Evolutionary conservation across 2,329 filamentous ascomycete genomes (phyloP).

Genomic region (Orbilia blumenaviensis): DNA sequence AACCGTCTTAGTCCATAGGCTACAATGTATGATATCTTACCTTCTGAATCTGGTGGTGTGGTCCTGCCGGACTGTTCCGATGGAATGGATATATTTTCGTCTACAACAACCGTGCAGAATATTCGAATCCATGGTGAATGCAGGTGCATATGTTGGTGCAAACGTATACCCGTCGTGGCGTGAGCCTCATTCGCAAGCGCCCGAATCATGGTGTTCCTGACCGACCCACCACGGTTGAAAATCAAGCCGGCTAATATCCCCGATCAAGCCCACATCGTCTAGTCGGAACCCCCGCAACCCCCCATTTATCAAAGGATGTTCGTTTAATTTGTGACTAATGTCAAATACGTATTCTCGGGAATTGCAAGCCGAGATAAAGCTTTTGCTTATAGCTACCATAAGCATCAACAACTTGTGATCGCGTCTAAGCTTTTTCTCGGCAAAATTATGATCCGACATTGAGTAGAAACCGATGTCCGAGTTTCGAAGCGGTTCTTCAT

Average conservation of each 20-base stretch:
- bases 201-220: slow-evolving; percentile 8
- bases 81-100: background rate
- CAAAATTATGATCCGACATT: background rate
- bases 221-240: slow-evolving; percentile 1
- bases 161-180: slow-evolving; percentile 9
- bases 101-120: background rate
- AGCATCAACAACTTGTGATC: background rate
- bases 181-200: slow-evolving; percentile 27
- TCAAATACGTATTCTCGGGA: background rate
- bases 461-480: background rate
- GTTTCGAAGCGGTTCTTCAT: too few relatives aligned
- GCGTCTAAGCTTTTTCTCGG: background rate
- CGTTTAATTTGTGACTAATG: slow-evolving; percentile 1
- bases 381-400: background rate
- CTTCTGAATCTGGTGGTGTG: background rate
- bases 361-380: background rate
- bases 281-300: background rate
- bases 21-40: background rate
- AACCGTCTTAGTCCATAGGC: background rate
- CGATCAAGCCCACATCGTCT: background rate
- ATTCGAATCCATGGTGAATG: background rate
- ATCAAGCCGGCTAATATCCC: slow-evolving; percentile 13
- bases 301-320: background rate
- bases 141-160: background rate
- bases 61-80: background rate